These are phyloP conservation scores for Bryum argenteum DNA, from an alignment of 225 moss, liverwort and hornwort genomes.

Conservation along the genomic window DNA sequence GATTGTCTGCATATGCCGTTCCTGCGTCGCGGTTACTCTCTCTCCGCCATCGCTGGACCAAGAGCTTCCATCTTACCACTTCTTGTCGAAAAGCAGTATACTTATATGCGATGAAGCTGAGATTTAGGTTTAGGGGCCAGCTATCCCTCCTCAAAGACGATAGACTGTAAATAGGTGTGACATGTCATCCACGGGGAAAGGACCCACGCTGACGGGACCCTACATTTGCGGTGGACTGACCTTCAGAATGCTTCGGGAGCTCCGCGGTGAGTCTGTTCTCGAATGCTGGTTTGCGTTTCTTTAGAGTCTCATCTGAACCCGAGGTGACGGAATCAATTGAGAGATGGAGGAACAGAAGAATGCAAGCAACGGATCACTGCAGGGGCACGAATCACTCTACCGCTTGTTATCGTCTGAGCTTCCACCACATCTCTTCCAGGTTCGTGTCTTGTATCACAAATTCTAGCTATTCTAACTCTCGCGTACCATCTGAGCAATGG, in stretches of 20 bases:
- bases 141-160: too few species aligned
- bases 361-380: constrained; percentile 31
- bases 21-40: background rate
- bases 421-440: constrained; percentile 62
- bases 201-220: too few species aligned
- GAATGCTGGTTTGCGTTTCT: too few species aligned
- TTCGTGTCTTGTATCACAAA: background rate
- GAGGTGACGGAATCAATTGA: background rate
- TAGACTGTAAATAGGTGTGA: too few species aligned
- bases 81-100: accelerated
- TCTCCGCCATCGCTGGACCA: constrained; percentile 32
- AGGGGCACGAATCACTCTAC: constrained; percentile 58
- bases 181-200: too few species aligned
- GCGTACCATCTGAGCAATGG: constrained; percentile 15
- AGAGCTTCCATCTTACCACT: accelerated
- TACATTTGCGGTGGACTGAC: too few species aligned
- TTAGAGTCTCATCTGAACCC: background rate
- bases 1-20: constrained; percentile 40
- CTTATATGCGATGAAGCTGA: too few species aligned
- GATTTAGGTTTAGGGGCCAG: too few species aligned
- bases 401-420: constrained; percentile 51
- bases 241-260: too few species aligned
- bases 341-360: constrained; percentile 32
- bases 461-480: background rate
- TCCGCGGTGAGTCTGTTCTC: too few species aligned